Evolutionary conservation across 1,284 basidiomycete genomes (phyloP).

Genomic region (Porodaedalea pini): DNA sequence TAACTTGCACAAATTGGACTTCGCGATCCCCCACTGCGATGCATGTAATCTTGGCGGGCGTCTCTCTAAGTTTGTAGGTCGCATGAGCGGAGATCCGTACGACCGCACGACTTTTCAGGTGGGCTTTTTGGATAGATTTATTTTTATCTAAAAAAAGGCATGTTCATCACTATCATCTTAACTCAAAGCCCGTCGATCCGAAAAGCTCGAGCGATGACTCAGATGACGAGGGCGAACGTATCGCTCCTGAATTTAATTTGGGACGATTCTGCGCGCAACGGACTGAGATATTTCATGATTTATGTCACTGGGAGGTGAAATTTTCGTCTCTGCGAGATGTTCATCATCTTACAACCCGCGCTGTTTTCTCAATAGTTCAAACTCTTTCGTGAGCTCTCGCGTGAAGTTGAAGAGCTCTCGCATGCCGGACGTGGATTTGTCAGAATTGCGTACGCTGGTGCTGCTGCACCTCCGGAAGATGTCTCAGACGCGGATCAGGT

Average conservation of each 20-base stretch:
- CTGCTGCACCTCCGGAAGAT: conserved; percentile 56
- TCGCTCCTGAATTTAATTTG: conserved; percentile 43
- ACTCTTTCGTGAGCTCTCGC: conserved; percentile 51
- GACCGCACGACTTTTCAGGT: conserved; percentile 57
- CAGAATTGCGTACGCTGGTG: conserved; percentile 51
- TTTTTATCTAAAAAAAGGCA: too few species aligned
- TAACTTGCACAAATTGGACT: conserved; percentile 47
- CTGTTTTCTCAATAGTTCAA: conserved; percentile 41
- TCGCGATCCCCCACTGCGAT: conserved; percentile 63
- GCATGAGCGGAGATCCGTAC: conserved; percentile 58
- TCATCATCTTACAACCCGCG: conserved; percentile 1
- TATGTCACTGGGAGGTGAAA: conserved; percentile 84
- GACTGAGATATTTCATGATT: conserved; percentile 65
- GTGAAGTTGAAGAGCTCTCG: conserved; percentile 53
- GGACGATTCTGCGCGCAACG: conserved; percentile 75
- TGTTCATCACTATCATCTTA: conserved; percentile 2
- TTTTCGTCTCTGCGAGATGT: conserved; percentile 7
- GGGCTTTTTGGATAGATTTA: conserved; percentile 7
- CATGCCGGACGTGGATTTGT: conserved; percentile 44
- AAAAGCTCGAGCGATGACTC: conserved; percentile 29
- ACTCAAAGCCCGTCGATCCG: conserved; percentile 24
- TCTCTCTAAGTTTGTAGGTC: conserved; percentile 54
- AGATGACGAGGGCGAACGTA: conserved; percentile 33
- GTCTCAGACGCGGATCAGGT: conserved; percentile 68
- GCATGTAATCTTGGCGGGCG: conserved; percentile 75